These are phyloP conservation scores for Dryadomyces quercus-mongolicae DNA, from an alignment of 2,329 filamentous ascomycete genomes.

Conservation along the genomic window DNA sequence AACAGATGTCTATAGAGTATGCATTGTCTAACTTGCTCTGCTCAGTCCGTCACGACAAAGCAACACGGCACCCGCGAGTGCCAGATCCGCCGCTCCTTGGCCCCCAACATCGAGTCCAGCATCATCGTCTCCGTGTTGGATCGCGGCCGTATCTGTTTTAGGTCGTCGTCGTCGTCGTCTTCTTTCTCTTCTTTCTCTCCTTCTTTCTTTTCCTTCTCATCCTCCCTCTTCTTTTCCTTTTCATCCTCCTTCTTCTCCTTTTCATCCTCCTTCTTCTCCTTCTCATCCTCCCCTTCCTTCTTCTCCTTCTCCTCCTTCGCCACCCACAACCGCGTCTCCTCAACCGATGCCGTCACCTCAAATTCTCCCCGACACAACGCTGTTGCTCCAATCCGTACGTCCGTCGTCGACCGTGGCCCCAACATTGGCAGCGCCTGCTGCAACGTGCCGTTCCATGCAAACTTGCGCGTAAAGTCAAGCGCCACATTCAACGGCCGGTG, in stretches of 20 bases:
- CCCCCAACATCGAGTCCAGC: slow-evolving; percentile 46
- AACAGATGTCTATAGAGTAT: too few relatives aligned
- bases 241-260: slow-evolving; percentile 3
- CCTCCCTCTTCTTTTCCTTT: slow-evolving; percentile 14
- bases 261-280: slow-evolving; percentile 1
- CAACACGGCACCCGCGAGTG: slow-evolving; percentile 46
- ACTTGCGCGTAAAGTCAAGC: slow-evolving; percentile 69
- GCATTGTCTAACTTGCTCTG: background rate
- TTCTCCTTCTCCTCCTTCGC: slow-evolving; percentile 14
- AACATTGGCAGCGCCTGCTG: slow-evolving; percentile 61
- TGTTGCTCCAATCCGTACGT: slow-evolving; percentile 57
- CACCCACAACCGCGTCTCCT: slow-evolving; percentile 56
- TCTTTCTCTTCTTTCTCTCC: slow-evolving; percentile 14
- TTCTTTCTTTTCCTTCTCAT: slow-evolving; percentile 14
- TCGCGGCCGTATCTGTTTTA: slow-evolving; percentile 21
- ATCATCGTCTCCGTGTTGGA: slow-evolving; percentile 46
- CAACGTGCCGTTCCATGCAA: slow-evolving; percentile 75
- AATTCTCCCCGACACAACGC: slow-evolving; percentile 71
- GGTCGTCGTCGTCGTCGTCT: slow-evolving; percentile 5
- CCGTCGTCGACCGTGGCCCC: slow-evolving; percentile 41
- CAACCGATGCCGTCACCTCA: slow-evolving; percentile 67
- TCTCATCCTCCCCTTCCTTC: slow-evolving; percentile 6
- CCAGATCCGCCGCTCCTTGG: slow-evolving; percentile 51
- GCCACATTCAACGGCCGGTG: slow-evolving; percentile 60
- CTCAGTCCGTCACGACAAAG: slow-evolving; percentile 37